A percentile compares a stretch with the other conserved stretches of the same genome.
Evolutionary conservation across 2,329 filamentous ascomycete species (phyloP).

Genomic region (Fusarium sp.): DNA sequence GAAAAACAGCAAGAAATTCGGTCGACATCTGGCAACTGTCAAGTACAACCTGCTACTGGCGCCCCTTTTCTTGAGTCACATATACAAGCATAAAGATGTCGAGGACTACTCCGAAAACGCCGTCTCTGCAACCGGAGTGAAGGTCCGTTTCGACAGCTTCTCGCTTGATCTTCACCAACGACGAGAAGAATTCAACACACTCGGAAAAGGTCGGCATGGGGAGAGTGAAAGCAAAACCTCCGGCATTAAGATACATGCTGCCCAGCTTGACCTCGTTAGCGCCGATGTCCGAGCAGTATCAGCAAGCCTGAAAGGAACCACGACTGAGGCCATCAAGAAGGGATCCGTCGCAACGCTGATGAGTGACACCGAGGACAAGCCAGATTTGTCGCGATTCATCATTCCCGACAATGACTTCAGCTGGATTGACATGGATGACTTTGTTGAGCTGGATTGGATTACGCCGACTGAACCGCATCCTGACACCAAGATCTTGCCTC

Average conservation of each 20-base stretch:
- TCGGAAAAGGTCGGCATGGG: slow-evolving; percentile 82
- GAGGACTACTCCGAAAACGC: slow-evolving; percentile 85
- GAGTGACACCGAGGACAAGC: slow-evolving; percentile 70
- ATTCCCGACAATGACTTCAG: slow-evolving; percentile 96
- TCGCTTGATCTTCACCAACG: slow-evolving; percentile 97
- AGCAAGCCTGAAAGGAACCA: slow-evolving; percentile 87
- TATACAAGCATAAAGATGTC: slow-evolving; percentile 98
- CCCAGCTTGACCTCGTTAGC: slow-evolving; percentile 91
- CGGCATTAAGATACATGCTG: slow-evolving; percentile 95
- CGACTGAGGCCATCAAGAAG: slow-evolving; percentile 80
- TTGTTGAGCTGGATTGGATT: slow-evolving; percentile 98
- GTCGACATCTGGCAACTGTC: slow-evolving; percentile 95
- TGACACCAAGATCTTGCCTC: slow-evolving; percentile 92
- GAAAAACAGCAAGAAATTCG: slow-evolving; percentile 99
- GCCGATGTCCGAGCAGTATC: slow-evolving; percentile 95
- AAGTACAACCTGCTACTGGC: slow-evolving; percentile 97
- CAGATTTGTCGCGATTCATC: slow-evolving; percentile 88
- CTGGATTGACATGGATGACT: slow-evolving; percentile 99
- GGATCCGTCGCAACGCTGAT: slow-evolving; percentile 67
- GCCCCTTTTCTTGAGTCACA: slow-evolving; percentile 93
- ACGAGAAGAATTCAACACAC: slow-evolving; percentile 90
- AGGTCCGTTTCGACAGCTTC: slow-evolving; percentile 95
- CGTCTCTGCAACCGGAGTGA: slow-evolving; percentile 95
- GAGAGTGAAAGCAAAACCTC: slow-evolving; percentile 80
- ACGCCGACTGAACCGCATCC: slow-evolving; percentile 91